Evolutionary conservation across 1,139 yeast species (phyloP), one percentile per base, ranked within the genome.

Genomic region (Saccharomycopsis hybrid): DNA sequence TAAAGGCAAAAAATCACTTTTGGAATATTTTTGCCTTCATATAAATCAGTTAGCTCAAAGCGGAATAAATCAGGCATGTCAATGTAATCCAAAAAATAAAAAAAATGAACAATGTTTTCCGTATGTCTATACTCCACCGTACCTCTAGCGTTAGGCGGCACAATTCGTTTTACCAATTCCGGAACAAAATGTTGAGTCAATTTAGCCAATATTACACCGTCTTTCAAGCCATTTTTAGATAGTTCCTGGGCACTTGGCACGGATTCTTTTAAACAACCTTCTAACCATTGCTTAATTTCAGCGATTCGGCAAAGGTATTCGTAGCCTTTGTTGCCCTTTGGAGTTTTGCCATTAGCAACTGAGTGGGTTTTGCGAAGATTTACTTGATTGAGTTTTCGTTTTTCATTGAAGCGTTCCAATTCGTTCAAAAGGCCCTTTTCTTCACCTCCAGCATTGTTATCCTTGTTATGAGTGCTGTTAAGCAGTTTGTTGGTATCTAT

Each of bases 1-100:
- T 92, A 97, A 41, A 92, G 70, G 60, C 97, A 89, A 64, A 89
- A 90, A 66, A 94, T 85, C 28, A 94, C 97, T 62, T 88, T 90
- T 25, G 98, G 97, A 27, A 90, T 78, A 60, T 92, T 87, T 60
- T 89, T 90, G 60, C 86, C 85, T 63, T 92, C 97, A 65, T 89
- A 94, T 42, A 92, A 72, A 66, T 92, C 99, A 1, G 96, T 89
- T 53, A 90, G 74, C 63, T 90, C 97, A 62, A 92, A 92, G 44
- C 88, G 74, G 63, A 90, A 92, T 49, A 89, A 72, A 57, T 82
- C 94, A 0, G 98, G 98, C 57, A 92, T 80, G 35, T 80, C 81
- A 56, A 88, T 74, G 55, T 72, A 77, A 50, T 80, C 85, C 39
- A 88, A 70, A 53, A 92, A 77, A 30, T 78, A 74, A 63, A 92